Evolutionary conservation across 306 rosid genomes (phyloP).

Genomic region (Castanopsis chinensis): DNA sequence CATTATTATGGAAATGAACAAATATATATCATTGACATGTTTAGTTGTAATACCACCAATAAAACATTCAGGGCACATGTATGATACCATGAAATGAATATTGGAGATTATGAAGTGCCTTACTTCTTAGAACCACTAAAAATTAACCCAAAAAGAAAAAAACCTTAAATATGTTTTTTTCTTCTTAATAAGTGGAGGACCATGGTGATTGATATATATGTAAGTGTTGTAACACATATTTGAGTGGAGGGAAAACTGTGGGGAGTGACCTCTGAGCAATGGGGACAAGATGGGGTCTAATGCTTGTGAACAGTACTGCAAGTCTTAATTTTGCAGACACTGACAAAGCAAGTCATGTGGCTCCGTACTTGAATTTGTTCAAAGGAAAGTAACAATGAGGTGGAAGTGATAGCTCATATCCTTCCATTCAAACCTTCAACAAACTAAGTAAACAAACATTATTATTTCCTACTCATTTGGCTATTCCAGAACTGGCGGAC

Average conservation of each 20-base stretch:
- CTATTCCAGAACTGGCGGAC: not conserved
- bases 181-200: not conserved
- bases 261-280: conserved; percentile 21
- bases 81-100: conserved; percentile 17
- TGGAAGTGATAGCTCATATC: not conserved
- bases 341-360: conserved; percentile 40
- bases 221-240: conserved; percentile 14
- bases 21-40: not conserved
- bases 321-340: conserved; percentile 30
- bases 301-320: conserved; percentile 25
- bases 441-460: conserved; percentile 14
- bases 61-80: not conserved
- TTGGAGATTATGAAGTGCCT: conserved; percentile 3
- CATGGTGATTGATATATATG: conserved; percentile 2
- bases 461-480: conserved; percentile 40
- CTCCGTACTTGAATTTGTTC: conserved; percentile 19
- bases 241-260: conserved; percentile 22
- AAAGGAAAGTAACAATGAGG: not conserved
- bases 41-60: conserved; percentile 5
- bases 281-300: conserved; percentile 53
- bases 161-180: not conserved
- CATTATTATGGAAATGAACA: conserved; percentile 1
- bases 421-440: conserved; percentile 12
- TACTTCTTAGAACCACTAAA: conserved; percentile 9
- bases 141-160: not conserved